phyloP scores from a whole-genome alignment of 495 filamentous ascomycete species.

The Talaromyces trachyspermus region DNA sequence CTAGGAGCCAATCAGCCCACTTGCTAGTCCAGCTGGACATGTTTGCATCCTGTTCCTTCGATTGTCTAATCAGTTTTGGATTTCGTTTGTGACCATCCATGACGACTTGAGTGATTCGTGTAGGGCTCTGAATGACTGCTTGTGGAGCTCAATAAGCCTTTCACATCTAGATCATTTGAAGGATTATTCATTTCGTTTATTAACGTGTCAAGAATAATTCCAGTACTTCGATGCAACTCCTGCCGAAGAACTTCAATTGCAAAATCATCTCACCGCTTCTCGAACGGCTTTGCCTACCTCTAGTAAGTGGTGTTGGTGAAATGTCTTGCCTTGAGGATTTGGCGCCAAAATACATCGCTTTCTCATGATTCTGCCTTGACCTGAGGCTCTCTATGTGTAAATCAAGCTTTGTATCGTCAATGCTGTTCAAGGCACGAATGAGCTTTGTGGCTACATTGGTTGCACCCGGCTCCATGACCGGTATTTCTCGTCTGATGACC shows the following conservation, averaged over 20 bases:
- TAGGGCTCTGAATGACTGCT: neutral
- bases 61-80: neutral
- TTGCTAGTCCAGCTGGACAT: neutral
- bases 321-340: neutral
- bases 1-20: neutral
- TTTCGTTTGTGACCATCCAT: neutral
- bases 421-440: neutral
- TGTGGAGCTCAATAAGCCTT: neutral
- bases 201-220: neutral
- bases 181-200: neutral
- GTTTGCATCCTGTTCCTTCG: neutral
- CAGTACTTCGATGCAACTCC: neutral
- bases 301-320: neutral
- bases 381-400: neutral
- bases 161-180: neutral
- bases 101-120: neutral
- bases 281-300: neutral
- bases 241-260: neutral
- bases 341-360: neutral
- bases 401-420: neutral
- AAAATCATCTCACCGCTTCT: neutral
- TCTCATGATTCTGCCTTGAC: neutral
- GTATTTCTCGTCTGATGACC: neutral
- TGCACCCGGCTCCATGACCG: neutral
- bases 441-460: neutral